Base-by-base conservation (phyloP, 2,329 filamentous ascomycete species). In the Trichoderma sp. region DNA sequence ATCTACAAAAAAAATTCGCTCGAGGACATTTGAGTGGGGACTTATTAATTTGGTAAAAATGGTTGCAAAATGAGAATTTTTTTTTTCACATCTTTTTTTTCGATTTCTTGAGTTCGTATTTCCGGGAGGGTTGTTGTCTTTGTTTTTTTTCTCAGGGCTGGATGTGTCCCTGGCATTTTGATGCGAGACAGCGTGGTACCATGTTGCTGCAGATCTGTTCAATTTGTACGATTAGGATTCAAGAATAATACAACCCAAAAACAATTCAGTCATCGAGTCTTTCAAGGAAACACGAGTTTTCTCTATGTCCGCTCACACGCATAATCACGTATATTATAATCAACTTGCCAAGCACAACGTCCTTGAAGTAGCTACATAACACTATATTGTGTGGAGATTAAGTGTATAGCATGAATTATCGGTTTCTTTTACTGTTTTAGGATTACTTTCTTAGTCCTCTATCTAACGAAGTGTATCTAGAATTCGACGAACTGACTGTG, bases 161-260 rank as follows among this genome's bases (percentile, higher is more conserved):
- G 66, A 60, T 67, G 49, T 64, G 59, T 56, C 56, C 43, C 31
- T 69, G 53, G 58, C 52, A 71, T 68, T 73, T 49, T 68, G 72
- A 72, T 68, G 68, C 69, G 68, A 68, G 72, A 73, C 60, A 70
- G 71, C 70, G 70, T 66, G 55, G 57, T 68, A 67, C 31, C 59
- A 70, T 70, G 68, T 47, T 72, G 67, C 65, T 70, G 62, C 62
- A 61, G 59, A 66, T 69, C 67, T 73, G 68, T 71, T 72, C 55
- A 60, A 58, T 69, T 68, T 70, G 68, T 70, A 70, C 63, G 64
- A 70, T 70, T 70, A 70, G 63, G 63, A 49, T 57, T 62, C 55
- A 68, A 70, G 61, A 57, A 59, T 68, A 68, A 70, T 62, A 47
- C 19, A 53, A 31, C 35, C 37, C 37, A 63, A 66, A 64, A 69